Evolutionary conservation across 2,329 filamentous ascomycete species (phyloP), one percentile per base, ranked within the genome.

Genomic region (Colletotrichum sp.): DNA sequence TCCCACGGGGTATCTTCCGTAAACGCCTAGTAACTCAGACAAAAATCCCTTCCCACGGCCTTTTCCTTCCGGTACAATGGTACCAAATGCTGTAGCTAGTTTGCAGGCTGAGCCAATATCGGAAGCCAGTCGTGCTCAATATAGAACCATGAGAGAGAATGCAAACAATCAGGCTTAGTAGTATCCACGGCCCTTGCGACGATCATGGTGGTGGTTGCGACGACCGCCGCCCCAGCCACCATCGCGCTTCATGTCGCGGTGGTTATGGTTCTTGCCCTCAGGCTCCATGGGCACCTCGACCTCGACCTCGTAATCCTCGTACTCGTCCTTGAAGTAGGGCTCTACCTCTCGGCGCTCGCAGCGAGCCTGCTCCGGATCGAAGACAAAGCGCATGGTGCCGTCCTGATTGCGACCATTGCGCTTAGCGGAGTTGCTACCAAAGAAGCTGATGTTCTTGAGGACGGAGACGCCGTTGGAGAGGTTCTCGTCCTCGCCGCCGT

Each of bases 371-470:
- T 94, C 93, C 0, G 93, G 91, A 78, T 98, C 94, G 65, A 98
- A 93, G 84, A 98, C 95, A 83, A 98, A 98, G 8, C 97, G 91
- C 78, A 98, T 92, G 0, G 96, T 98, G 8, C 94, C 94, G 27
- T 95, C 93, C 80, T 90, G 83, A 82, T 88, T 79, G 84, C 87
- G 77, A 80, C 85, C 75, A 83, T 86, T 74, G 83, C 89, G 66
- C 86, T 91, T 87, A 32, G 79, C 78, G 25, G 79, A 79, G 71
- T 79, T 81, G 66, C 79, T 82, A 25, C 84, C 84, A 2, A 85
- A 82, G 78, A 84, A 82, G 5, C 85, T 84, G 16, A 82, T 81
- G 4, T 85, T 84, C 1, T 84, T 86, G 5, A 82, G 84, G 3
- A 87, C 86, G 6, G 86, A 88, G 2, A 83, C 85, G 8, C 82